phyloP scores from a whole-genome alignment of 2,329 filamentous ascomycete genomes.

The Colletotrichum lentis region DNA sequence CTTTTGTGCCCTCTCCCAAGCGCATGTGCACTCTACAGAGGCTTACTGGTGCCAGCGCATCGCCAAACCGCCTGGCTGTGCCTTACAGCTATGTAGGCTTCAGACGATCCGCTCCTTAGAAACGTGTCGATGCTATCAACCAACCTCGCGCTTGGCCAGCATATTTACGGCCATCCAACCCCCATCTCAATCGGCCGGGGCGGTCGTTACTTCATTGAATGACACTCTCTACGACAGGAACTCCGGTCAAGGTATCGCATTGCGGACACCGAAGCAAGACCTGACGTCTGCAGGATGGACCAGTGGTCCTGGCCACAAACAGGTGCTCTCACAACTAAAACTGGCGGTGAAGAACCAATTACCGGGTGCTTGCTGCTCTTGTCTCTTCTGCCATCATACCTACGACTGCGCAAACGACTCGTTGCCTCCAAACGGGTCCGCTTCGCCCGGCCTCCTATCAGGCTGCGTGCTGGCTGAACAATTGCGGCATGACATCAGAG shows the following conservation, averaged over 20 bases:
- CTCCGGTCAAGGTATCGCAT: background rate
- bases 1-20: conserved; percentile 5
- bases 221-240: background rate
- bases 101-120: background rate
- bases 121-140: background rate
- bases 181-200: conserved; percentile 23
- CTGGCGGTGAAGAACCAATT: conserved; percentile 27
- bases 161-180: conserved; percentile 42
- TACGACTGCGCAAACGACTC: background rate
- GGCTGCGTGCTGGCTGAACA: background rate
- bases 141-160: conserved; percentile 40
- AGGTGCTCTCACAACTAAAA: conserved; percentile 16
- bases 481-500: background rate
- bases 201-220: conserved; percentile 1
- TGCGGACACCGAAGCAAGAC: background rate
- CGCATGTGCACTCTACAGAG: background rate
- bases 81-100: background rate
- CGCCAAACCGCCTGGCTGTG: conserved; percentile 1
- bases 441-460: background rate
- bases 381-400: conserved; percentile 20
- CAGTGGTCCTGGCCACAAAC: conserved; percentile 19
- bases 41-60: conserved; percentile 39
- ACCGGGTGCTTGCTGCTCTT: conserved; percentile 14
- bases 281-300: conserved; percentile 16
- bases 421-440: conserved; percentile 2